phyloP scores from a whole-genome alignment of 2,329 filamentous ascomycete species.

The Orbilia blumenaviensis region DNA sequence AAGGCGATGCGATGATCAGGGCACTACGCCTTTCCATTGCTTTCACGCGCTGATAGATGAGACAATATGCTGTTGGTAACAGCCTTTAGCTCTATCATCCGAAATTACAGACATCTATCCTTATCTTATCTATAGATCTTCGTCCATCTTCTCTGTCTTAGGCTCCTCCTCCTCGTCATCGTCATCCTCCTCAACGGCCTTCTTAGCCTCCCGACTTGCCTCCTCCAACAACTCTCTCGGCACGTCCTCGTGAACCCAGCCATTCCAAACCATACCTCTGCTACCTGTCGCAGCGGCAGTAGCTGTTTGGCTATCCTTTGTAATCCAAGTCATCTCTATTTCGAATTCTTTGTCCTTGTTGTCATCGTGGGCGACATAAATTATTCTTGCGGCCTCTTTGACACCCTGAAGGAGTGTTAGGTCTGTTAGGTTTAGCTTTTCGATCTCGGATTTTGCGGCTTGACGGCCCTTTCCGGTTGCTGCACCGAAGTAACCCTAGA shows the following conservation, averaged over 20 bases:
- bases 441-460: slow-evolving; percentile 95
- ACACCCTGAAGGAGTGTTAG: slow-evolving; percentile 86
- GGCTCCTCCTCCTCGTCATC: slow-evolving; percentile 74
- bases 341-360: slow-evolving; percentile 99
- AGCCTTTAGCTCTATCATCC: background rate
- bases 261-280: slow-evolving; percentile 60
- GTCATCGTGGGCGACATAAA: slow-evolving; percentile 96
- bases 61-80: background rate
- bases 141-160: slow-evolving; percentile 76
- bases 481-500: slow-evolving; percentile 90
- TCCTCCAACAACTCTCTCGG: slow-evolving; percentile 90
- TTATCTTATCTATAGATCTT: slow-evolving; percentile 65
- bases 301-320: slow-evolving; percentile 75
- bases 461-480: slow-evolving; percentile 97
- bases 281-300: slow-evolving; percentile 63
- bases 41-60: background rate
- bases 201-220: slow-evolving; percentile 91
- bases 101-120: background rate
- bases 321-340: slow-evolving; percentile 99
- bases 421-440: slow-evolving; percentile 89
- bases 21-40: background rate
- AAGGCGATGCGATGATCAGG: background rate
- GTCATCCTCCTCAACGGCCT: slow-evolving; percentile 84
- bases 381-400: slow-evolving; percentile 95
- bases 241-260: slow-evolving; percentile 91